phyloP scores from a whole-genome alignment of 2,329 filamentous ascomycete species.

The Fusarium decemcellulare region DNA sequence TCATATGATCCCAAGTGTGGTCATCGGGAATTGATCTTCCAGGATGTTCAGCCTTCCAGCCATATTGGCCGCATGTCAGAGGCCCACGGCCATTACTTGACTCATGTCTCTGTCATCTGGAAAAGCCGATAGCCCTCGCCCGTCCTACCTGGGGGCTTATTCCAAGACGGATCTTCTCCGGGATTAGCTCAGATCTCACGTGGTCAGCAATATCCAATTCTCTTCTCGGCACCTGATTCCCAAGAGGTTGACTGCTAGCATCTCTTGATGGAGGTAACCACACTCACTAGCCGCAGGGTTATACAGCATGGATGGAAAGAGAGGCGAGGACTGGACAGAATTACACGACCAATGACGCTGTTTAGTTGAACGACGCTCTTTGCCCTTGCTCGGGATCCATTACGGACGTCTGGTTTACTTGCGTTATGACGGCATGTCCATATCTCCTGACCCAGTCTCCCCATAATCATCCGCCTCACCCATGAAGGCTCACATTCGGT shows the following conservation, averaged over 20 bases:
- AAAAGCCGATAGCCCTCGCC: background rate
- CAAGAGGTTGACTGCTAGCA: no score
- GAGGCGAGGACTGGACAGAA: no score
- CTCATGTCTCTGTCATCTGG: background rate
- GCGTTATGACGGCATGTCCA: background rate
- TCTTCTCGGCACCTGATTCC: conserved; percentile 16
- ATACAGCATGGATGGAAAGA: no score
- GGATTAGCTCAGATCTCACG: conserved; percentile 15
- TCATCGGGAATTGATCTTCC: background rate
- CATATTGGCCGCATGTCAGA: conserved; percentile 1
- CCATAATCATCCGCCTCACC: conserved; percentile 20
- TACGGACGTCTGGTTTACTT: background rate
- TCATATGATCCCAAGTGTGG: background rate
- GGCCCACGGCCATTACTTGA: background rate
- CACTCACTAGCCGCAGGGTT: no score
- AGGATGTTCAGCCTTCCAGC: conserved; percentile 5
- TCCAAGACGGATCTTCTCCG: conserved; percentile 22
- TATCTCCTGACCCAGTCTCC: background rate
- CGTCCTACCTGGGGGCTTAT: conserved; percentile 7
- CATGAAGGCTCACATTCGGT: conserved; percentile 10
- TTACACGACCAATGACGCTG: no score
- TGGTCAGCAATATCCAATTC: conserved; percentile 15
- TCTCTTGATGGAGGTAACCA: no score
- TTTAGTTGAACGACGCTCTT: no score
- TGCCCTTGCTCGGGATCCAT: no score